These are phyloP conservation scores for Citrus australasica DNA, from an alignment of 345 rosid species.

Conservation along the genomic window DNA sequence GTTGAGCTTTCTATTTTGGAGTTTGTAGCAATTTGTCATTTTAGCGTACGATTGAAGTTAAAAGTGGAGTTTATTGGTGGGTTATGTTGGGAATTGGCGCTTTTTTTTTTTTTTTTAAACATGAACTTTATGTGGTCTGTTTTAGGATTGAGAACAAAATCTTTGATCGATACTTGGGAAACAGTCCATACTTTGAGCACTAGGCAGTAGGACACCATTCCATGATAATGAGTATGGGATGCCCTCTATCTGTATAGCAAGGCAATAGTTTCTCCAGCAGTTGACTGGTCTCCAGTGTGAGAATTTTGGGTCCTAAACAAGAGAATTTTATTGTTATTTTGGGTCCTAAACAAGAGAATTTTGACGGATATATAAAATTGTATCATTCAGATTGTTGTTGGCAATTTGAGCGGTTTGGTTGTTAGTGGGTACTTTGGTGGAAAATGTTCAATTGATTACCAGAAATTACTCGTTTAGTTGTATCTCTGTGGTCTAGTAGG, in stretches of 20 bases:
- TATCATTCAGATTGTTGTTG: neutral
- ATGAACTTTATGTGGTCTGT: neutral
- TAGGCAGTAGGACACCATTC: neutral
- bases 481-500: neutral
- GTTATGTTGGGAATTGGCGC: neutral
- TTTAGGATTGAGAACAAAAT: neutral
- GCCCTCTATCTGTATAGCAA: neutral
- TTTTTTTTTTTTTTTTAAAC: no score
- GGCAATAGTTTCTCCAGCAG: neutral
- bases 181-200: neutral
- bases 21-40: neutral
- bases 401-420: neutral
- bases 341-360: neutral
- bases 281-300: neutral
- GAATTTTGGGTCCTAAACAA: neutral
- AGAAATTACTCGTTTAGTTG: neutral
- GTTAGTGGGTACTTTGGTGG: neutral
- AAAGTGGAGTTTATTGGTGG: neutral
- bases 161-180: neutral
- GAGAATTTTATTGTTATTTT: neutral
- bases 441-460: neutral
- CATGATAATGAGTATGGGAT: neutral
- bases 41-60: neutral
- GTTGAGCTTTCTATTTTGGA: neutral
- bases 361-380: neutral